These are phyloP conservation scores for Penicillium paradoxum DNA, from an alignment of 495 filamentous ascomycete species.

Conservation along the genomic window DNA sequence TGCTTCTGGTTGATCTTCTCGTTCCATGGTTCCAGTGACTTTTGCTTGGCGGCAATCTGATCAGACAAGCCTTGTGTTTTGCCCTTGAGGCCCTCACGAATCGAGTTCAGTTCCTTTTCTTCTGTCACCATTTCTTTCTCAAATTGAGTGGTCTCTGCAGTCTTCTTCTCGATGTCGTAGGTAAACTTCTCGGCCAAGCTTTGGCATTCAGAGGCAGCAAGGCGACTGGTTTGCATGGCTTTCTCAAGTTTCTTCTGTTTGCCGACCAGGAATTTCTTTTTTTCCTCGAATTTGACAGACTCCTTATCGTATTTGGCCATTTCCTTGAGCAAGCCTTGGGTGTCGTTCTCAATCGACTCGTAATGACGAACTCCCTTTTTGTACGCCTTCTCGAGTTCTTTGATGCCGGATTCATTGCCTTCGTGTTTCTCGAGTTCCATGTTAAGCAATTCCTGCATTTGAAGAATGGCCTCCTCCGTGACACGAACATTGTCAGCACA, in stretches of 20 bases:
- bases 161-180: constrained; percentile 71
- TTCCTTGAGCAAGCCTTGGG: constrained; percentile 76
- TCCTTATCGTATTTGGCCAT: constrained; percentile 93
- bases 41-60: constrained; percentile 86
- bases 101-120: constrained; percentile 72
- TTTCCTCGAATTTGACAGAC: constrained; percentile 94
- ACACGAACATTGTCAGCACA: constrained; percentile 84
- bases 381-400: constrained; percentile 79
- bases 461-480: constrained; percentile 80
- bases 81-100: constrained; percentile 82
- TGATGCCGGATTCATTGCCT: constrained; percentile 88
- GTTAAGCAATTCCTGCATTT: constrained; percentile 85
- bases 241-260: constrained; percentile 97
- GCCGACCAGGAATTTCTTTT: constrained; percentile 81
- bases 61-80: constrained; percentile 94
- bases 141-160: constrained; percentile 61
- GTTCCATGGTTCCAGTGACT: constrained; percentile 92
- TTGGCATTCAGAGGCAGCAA: constrained; percentile 67
- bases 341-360: constrained; percentile 75
- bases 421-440: constrained; percentile 86
- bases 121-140: constrained; percentile 71
- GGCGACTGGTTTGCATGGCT: constrained; percentile 62
- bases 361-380: constrained; percentile 74
- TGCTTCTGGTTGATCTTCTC: constrained; percentile 94
- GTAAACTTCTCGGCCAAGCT: constrained; percentile 71